Evolutionary conservation across 208 protist genomes (phyloP).

Genomic region (Leishmania martiniquensis): DNA sequence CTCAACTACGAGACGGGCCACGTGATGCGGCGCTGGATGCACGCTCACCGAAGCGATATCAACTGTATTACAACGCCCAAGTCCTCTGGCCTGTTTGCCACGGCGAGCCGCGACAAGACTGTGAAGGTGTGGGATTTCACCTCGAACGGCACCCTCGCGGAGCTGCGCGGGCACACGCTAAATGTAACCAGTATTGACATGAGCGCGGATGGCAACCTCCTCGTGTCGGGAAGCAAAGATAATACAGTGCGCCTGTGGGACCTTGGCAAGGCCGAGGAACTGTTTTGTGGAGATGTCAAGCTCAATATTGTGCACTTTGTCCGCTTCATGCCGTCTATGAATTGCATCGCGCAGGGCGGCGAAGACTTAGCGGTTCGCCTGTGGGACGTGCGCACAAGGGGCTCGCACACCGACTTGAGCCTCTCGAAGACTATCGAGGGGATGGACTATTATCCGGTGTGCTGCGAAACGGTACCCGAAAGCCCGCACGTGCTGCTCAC

Average conservation of each 20-base stretch:
- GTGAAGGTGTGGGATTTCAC: slow-evolving; percentile 72
- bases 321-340: slow-evolving; percentile 53
- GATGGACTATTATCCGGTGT: slow-evolving; percentile 72
- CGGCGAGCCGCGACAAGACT: slow-evolving; percentile 58
- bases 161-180: slow-evolving; percentile 59
- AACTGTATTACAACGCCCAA: slow-evolving; percentile 62
- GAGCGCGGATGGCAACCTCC: slow-evolving; percentile 26
- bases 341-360: slow-evolving; percentile 72
- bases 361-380: slow-evolving; percentile 70
- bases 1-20: slow-evolving; percentile 73
- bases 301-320: slow-evolving; percentile 81
- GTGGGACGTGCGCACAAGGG: slow-evolving; percentile 69
- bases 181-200: slow-evolving; percentile 63
- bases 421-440: slow-evolving; percentile 54
- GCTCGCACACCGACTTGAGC: slow-evolving; percentile 32
- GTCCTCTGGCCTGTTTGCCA: slow-evolving; percentile 50
- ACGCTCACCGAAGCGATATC: slow-evolving; percentile 60
- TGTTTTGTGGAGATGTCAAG: slow-evolving; percentile 72
- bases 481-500: slow-evolving; percentile 53
- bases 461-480: slow-evolving; percentile 42
- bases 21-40: slow-evolving; percentile 53
- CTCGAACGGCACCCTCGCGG: slow-evolving; percentile 35
- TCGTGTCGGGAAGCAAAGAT: slow-evolving; percentile 76
- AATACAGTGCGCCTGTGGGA: slow-evolving; percentile 84
- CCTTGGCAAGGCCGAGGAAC: slow-evolving; percentile 45